These are phyloP conservation scores for Exophiala lecanii-corni DNA, from an alignment of 2,329 filamentous ascomycete species.

Conservation along the genomic window DNA sequence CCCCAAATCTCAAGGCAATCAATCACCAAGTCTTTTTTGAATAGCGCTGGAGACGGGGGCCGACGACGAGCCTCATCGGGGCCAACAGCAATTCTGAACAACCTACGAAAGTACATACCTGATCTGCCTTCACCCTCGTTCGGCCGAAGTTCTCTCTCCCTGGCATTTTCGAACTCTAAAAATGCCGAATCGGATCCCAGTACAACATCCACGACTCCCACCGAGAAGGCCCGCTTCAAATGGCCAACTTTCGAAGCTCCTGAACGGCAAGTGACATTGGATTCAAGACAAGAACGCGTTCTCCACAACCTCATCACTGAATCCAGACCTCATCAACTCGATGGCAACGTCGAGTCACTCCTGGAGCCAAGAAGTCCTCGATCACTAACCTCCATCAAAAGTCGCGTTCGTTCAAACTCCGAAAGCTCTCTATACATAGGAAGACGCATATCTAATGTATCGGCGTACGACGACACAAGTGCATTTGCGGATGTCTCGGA, in stretches of 20 bases:
- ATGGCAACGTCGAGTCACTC: slow-evolving; percentile 18
- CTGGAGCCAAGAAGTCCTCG: slow-evolving; percentile 29
- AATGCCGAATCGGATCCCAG: slow-evolving; percentile 5
- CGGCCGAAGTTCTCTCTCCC: slow-evolving; percentile 15
- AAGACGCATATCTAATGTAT: slow-evolving; percentile 69
- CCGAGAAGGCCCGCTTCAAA: slow-evolving; percentile 4
- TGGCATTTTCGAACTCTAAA: slow-evolving; percentile 6
- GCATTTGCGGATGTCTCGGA: slow-evolving; percentile 75
- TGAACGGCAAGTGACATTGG: background rate
- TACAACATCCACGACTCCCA: slow-evolving; percentile 9
- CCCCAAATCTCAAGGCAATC: slow-evolving; percentile 4
- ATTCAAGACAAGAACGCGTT: background rate
- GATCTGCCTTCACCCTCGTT: slow-evolving; percentile 16
- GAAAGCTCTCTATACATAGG: slow-evolving; percentile 73
- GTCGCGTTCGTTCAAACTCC: slow-evolving; percentile 60
- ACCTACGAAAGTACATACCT: slow-evolving; percentile 17
- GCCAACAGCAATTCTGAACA: slow-evolving; percentile 12
- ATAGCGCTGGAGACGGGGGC: slow-evolving; percentile 5
- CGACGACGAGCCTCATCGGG: slow-evolving; percentile 12
- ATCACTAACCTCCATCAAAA: slow-evolving; percentile 17
- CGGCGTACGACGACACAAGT: slow-evolving; percentile 78
- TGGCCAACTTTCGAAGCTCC: slow-evolving; percentile 10
- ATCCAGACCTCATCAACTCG: slow-evolving; percentile 23
- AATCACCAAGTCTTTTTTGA: slow-evolving; percentile 10
- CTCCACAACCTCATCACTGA: background rate